Evolutionary conservation across 2,329 filamentous ascomycete genomes (phyloP).

Genomic region (Colletotrichum spaethianum): DNA sequence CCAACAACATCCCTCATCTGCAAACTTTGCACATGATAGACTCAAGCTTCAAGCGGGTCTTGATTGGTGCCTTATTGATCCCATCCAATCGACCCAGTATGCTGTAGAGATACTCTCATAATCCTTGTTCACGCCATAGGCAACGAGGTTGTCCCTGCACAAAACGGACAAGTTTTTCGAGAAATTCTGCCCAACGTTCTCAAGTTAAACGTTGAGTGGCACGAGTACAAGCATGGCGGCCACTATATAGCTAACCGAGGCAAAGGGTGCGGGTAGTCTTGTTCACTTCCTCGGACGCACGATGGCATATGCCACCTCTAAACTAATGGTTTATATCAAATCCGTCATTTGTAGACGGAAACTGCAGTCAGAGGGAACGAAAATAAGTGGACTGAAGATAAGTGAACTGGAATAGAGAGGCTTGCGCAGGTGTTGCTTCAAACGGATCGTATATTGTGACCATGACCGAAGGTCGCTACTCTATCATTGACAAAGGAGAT

Average conservation of each 20-base stretch:
- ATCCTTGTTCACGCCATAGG: constrained; percentile 49
- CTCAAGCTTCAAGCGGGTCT: constrained; percentile 49
- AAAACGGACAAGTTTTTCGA: constrained; percentile 45
- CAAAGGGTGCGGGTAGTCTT: constrained; percentile 46
- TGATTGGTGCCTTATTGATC: constrained; percentile 44
- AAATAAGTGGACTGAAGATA: neutral
- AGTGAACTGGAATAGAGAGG: neutral
- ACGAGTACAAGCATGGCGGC: constrained; percentile 48
- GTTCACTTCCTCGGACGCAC: constrained; percentile 40
- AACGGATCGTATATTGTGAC: neutral
- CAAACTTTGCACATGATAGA: constrained; percentile 44
- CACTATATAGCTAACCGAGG: constrained; percentile 49
- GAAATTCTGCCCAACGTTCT: constrained; percentile 38
- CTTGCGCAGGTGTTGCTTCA: fast-evolving
- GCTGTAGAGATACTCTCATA: constrained; percentile 45
- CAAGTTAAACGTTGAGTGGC: constrained; percentile 44
- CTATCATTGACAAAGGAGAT: neutral
- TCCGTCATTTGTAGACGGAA: too few relatives aligned
- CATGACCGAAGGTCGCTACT: neutral
- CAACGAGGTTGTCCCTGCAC: constrained; percentile 47
- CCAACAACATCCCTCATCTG: neutral
- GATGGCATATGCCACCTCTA: neutral
- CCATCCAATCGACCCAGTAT: constrained; percentile 44
- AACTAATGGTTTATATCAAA: neutral
- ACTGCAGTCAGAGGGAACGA: too few relatives aligned